A percentile compares a stretch with the other conserved stretches of the same genome.
Conservation (phyloP, 257 asterid species). For the Mentha longifolia region DNA sequence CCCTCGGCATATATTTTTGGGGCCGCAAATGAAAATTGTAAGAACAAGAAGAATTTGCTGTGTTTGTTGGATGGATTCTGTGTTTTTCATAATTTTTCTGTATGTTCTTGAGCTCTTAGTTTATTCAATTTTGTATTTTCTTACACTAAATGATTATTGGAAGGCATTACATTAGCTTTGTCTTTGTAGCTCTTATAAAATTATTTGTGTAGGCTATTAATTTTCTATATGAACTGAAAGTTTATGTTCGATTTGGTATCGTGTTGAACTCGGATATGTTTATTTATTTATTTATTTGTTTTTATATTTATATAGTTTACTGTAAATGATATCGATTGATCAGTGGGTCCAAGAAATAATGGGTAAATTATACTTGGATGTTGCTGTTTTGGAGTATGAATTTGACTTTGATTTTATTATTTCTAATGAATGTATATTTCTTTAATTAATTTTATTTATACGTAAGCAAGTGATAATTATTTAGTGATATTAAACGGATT, state of each 20-base stretch:
- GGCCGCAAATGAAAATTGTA: neutral
- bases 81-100: too few species aligned
- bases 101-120: neutral
- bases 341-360: neutral
- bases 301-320: neutral
- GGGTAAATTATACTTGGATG: neutral
- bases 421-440: too few species aligned
- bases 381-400: neutral
- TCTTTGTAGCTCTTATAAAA: conserved; percentile 9
- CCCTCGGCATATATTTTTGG: neutral
- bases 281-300: neutral
- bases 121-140: neutral
- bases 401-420: too few species aligned
- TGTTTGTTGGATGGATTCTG: too few species aligned
- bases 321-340: neutral
- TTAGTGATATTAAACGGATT: too few species aligned
- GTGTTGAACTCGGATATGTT: neutral
- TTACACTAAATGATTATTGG: neutral
- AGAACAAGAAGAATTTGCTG: neutral
- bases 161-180: neutral
- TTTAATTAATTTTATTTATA: too few species aligned
- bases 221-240: neutral
- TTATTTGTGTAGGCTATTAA: neutral
- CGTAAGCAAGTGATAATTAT: too few species aligned
- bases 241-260: neutral